Percentiles rank a stretch among this genome's conserved stretches.
Conservation (phyloP, 768 basidiomycete species). For the Clitopilus hobsonii region DNA sequence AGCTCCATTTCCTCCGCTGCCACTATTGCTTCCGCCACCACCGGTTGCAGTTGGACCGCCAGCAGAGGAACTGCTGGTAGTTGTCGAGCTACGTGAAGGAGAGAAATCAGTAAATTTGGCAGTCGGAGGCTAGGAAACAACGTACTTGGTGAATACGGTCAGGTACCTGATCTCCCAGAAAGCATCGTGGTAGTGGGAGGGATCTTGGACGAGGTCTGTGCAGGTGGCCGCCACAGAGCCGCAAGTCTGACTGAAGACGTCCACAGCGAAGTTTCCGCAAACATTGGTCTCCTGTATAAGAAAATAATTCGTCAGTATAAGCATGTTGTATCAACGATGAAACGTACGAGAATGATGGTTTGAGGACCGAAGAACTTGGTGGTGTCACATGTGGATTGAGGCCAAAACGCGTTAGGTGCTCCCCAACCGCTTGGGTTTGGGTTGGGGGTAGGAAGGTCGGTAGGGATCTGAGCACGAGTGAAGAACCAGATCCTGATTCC, state of each 20-base stretch:
- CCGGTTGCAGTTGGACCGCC: not conserved
- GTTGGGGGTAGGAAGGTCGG: not conserved
- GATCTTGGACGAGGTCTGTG: not conserved
- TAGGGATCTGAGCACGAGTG: not conserved
- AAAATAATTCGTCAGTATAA: not conserved
- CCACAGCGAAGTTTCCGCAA: not conserved
- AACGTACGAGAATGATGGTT: not conserved
- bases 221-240: not conserved
- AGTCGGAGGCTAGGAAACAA: not conserved
- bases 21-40: not conserved
- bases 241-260: not conserved
- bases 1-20: not conserved
- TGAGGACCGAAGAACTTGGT: not conserved
- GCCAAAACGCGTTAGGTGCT: not conserved
- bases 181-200: not conserved
- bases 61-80: not conserved
- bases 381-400: not conserved
- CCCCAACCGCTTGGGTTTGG: not conserved
- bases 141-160: not conserved
- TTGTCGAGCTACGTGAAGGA: not conserved
- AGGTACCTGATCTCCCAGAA: not conserved
- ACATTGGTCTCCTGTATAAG: not conserved
- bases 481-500: not conserved
- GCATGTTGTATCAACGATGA: not conserved
- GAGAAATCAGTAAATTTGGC: not conserved